A percentile compares a stretch with the other conserved stretches of the same genome.
Conservation (phyloP, 352 stramenopile species). For the Globisporangium solare region DNA sequence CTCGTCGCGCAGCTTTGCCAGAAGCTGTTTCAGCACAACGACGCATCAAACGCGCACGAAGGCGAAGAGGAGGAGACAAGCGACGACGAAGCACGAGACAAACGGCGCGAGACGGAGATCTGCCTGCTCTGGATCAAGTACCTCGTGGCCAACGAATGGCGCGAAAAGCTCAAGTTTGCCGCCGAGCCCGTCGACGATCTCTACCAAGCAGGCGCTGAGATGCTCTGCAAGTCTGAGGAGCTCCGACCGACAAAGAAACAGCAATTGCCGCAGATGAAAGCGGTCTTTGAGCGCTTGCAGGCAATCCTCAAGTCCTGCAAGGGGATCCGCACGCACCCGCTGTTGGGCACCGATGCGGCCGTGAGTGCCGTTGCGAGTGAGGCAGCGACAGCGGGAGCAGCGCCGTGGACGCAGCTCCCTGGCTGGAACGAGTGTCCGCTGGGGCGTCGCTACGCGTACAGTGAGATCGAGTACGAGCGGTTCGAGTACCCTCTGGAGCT, state of each 20-base stretch:
- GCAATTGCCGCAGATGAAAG: not conserved
- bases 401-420: constrained; percentile 31
- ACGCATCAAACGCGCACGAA: constrained; percentile 1
- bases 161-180: constrained; percentile 55
- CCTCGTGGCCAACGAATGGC: constrained; percentile 61
- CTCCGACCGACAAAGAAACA: constrained; percentile 13
- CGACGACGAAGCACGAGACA: constrained; percentile 1
- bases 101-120: constrained; percentile 27
- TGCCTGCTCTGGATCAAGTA: constrained; percentile 57
- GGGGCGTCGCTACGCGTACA: constrained; percentile 36
- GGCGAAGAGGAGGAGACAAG: constrained; percentile 7
- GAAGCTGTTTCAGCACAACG: constrained; percentile 33
- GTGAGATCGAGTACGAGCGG: constrained; percentile 12
- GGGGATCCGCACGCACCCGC: constrained; percentile 40
- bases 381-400: constrained; percentile 7
- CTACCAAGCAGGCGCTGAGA: constrained; percentile 47
- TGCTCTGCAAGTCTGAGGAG: constrained; percentile 38
- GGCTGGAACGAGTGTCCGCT: constrained; percentile 41
- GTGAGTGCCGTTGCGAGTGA: constrained; percentile 13
- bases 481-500: constrained; percentile 43
- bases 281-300: constrained; percentile 31
- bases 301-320: constrained; percentile 39
- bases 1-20: constrained; percentile 45
- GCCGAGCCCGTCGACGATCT: constrained; percentile 56
- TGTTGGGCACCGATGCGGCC: constrained; percentile 21